Evolutionary conservation across 768 basidiomycete species (phyloP), one percentile per base, ranked within the genome.

Genomic region (Lentinula aciculospora): DNA sequence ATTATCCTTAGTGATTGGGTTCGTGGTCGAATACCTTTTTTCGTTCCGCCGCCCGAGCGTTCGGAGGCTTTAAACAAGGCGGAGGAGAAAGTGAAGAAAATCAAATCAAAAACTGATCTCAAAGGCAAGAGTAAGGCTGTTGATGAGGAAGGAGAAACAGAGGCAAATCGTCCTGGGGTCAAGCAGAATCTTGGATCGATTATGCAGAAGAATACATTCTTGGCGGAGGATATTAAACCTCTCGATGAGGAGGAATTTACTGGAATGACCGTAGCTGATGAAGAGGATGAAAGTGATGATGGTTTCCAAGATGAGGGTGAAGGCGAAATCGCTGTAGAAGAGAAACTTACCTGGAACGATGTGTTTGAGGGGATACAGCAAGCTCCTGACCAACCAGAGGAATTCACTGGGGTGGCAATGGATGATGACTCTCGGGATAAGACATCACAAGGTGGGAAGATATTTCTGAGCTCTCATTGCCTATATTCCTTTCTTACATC

Each of bases 1-100:
- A 95, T 99, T 69, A 76, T 98, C 47, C 72, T 99, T 66, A 92
- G 87, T 69, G 97, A 98, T 70, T 98, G 96, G 96, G 94, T 98
- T 58, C 79, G 97, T 46, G 97, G 96, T 7, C 88, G 93, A 64
- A 96, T 99, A 66, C 97, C 97, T 19, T 99, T 86, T 79, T 99
- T 98, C 66, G 94, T 94, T 36, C 69, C 88, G 12, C 97, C 97
- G 13, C 96, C 96, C 56, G 93, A 92, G 68, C 76, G 90, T 58
- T 68, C 89, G 8, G 84, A 85, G 62, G 86, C 83, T 63, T 72
- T 88, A 58, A 89, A 89, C 66, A 76, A 74, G 65, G 74, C 74
- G 12, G 88, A 88, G 73, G 85, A 80, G 61, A 81, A 78, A 67
- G 73, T 73, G 58, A 76, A 71, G 60, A 78, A 72, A 67, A 74